Percentiles rank a stretch among this genome's conserved stretches.
These are phyloP conservation scores for Rubia occidens DNA, from an alignment of 305 asterid species.

Conservation along the genomic window DNA sequence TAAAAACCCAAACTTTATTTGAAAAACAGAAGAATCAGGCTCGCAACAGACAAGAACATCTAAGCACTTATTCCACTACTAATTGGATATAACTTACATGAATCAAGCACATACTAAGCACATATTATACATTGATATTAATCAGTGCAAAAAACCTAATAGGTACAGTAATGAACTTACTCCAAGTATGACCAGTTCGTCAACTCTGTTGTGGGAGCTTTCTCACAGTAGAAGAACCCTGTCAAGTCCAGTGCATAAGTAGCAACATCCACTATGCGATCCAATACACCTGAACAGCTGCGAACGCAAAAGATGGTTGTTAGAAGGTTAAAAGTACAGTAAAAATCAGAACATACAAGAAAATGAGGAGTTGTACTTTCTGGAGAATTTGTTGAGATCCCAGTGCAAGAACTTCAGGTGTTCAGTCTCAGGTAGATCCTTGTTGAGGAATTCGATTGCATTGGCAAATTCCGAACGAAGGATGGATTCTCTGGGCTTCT, in stretches of 20 bases:
- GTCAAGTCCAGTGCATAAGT: slow-evolving; percentile 62
- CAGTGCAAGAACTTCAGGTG: slow-evolving; percentile 90
- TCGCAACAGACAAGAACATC: too few relatives aligned
- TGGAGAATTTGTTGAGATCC: slow-evolving; percentile 77
- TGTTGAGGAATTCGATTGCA: slow-evolving; percentile 74
- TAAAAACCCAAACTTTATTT: too few relatives aligned
- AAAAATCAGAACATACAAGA: slow-evolving; percentile 2
- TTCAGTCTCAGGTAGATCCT: slow-evolving; percentile 48
- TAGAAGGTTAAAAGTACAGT: slow-evolving; percentile 1
- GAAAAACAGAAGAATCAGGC: too few relatives aligned
- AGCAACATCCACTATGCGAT: slow-evolving; percentile 61
- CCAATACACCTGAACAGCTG: slow-evolving; percentile 59
- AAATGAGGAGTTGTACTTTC: slow-evolving; percentile 39
- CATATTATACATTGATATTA: not conserved
- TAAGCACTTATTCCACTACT: too few relatives aligned
- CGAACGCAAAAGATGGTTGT: slow-evolving; percentile 17
- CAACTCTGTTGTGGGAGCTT: slow-evolving; percentile 33
- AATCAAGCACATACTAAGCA: not conserved
- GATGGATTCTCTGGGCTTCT: slow-evolving; percentile 88
- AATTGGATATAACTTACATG: not conserved
- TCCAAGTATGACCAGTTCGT: slow-evolving; percentile 16
- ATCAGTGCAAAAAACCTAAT: not conserved
- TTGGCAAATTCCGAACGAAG: slow-evolving; percentile 69
- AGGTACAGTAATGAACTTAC: slow-evolving; percentile 18
- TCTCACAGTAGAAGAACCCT: slow-evolving; percentile 63